Conservation (phyloP, 1,139 yeast genomes). For the Magnusiomyces fungicola region DNA sequence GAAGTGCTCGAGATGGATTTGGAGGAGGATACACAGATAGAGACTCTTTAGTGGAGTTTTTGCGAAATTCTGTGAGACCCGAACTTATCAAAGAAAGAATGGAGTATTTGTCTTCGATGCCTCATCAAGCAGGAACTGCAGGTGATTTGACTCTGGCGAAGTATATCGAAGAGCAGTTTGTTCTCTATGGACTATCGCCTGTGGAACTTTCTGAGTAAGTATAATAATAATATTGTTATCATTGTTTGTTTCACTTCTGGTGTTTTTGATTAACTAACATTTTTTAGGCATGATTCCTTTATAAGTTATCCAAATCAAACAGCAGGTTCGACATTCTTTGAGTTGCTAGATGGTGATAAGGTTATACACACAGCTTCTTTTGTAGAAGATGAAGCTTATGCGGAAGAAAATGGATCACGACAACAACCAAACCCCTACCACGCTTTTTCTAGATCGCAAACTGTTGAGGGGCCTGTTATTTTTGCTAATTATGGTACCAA, state of each 20-base stretch:
- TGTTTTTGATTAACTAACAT: neutral
- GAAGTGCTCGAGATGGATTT: slow-evolving; percentile 35
- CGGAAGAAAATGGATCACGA: slow-evolving; percentile 16
- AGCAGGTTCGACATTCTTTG: slow-evolving; percentile 22
- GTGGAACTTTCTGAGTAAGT: slow-evolving; percentile 40
- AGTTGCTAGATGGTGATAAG: slow-evolving; percentile 17
- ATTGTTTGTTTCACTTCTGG: neutral
- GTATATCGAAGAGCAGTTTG: slow-evolving; percentile 54
- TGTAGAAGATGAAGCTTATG: slow-evolving; percentile 20
- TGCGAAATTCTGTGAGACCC: slow-evolving; percentile 46
- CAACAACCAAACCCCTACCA: slow-evolving; percentile 44
- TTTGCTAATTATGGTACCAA: slow-evolving; percentile 61
- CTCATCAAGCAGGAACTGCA: slow-evolving; percentile 80
- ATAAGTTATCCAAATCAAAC: slow-evolving; percentile 49
- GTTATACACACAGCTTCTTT: slow-evolving; percentile 29
- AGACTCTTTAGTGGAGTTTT: slow-evolving; percentile 41
- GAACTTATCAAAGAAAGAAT: slow-evolving; percentile 59
- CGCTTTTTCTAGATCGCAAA: slow-evolving; percentile 59
- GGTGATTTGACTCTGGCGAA: slow-evolving; percentile 70
- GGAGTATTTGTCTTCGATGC: slow-evolving; percentile 73
- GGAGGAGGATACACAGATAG: slow-evolving; percentile 53
- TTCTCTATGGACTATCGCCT: slow-evolving; percentile 45
- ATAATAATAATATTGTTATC: neutral
- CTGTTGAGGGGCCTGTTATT: slow-evolving; percentile 45
- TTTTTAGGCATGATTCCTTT: slow-evolving; percentile 38